phyloP scores from a whole-genome alignment of 805 yeast genomes.

The Aciculoconidium aculeatum region DNA sequence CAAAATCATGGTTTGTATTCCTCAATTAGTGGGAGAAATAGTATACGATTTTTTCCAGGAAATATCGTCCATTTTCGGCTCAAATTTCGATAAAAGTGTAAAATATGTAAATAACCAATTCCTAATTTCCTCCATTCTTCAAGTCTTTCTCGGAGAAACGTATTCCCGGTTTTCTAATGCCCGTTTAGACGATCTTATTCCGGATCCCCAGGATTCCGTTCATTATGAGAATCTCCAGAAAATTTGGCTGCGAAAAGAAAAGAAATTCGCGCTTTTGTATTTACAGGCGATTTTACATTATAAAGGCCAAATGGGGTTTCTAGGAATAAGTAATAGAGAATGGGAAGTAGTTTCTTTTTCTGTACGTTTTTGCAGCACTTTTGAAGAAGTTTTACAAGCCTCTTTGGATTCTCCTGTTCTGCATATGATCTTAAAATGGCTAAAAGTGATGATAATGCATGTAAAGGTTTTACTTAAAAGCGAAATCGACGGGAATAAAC shows the following conservation, averaged over 20 bases:
- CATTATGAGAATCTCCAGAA: conserved; percentile 5
- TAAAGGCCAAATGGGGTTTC: too few species aligned
- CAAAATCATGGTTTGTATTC: conserved; percentile 14
- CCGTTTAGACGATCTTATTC: too few species aligned
- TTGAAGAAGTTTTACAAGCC: conserved; percentile 10
- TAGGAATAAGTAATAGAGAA: conserved; percentile 9
- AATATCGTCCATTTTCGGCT: conserved; percentile 1
- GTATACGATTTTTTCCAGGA: conserved; percentile 6
- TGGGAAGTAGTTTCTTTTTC: conserved; percentile 13
- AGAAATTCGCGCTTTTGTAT: conserved; percentile 6
- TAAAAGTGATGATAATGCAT: conserved; percentile 16
- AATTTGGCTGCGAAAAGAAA: conserved; percentile 7
- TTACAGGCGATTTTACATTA: too few species aligned
- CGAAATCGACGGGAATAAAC: too few species aligned
- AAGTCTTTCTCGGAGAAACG: conserved; percentile 1
- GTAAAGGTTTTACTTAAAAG: conserved; percentile 5
- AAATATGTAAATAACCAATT: too few species aligned
- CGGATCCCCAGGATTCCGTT: too few species aligned
- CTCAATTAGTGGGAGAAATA: conserved; percentile 10
- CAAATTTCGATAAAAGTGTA: too few species aligned
- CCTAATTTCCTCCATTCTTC: conserved; percentile 2
- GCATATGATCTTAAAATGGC: conserved; percentile 19
- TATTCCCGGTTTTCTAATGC: conserved; percentile 1
- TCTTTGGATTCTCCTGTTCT: conserved; percentile 8
- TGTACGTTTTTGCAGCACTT: conserved; percentile 7